Conservation (phyloP, 306 rosid genomes). For the Rosa rugosa region DNA sequence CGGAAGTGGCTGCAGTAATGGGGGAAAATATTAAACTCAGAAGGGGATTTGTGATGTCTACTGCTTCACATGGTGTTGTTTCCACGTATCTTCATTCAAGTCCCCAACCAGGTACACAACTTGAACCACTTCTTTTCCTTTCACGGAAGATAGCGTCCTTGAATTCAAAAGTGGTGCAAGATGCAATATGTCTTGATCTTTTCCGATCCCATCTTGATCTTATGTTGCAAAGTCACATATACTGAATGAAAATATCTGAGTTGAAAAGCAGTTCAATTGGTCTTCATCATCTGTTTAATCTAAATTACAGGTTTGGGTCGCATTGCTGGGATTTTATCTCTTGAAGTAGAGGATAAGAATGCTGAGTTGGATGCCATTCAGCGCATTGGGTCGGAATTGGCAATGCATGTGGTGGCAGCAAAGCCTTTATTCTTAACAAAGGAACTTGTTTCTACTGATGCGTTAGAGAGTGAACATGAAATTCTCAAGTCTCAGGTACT, state of each 20-base stretch:
- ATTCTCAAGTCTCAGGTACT: conserved; percentile 90
- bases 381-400: conserved; percentile 82
- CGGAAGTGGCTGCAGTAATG: conserved; percentile 92
- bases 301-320: conserved; percentile 77
- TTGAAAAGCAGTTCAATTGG: neutral
- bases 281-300: conserved; percentile 6
- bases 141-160: neutral
- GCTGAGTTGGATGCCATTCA: conserved; percentile 60
- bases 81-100: conserved; percentile 91
- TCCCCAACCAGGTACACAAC: conserved; percentile 72
- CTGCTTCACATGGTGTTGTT: conserved; percentile 57
- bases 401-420: conserved; percentile 93
- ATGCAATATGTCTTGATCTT: neutral
- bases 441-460: conserved; percentile 80
- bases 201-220: neutral
- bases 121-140: neutral
- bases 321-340: conserved; percentile 88
- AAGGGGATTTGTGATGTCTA: conserved; percentile 63
- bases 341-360: conserved; percentile 64
- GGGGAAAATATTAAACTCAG: conserved; percentile 84
- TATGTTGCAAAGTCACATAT: neutral
- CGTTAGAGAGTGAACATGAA: conserved; percentile 73
- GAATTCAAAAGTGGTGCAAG: neutral
- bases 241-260: conserved; percentile 14
- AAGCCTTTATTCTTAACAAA: conserved; percentile 84